Percentiles rank a stretch among this genome's conserved stretches.
Conservation (phyloP, 2,329 filamentous ascomycete genomes). For the Alternaria hordeiaustralica region DNA sequence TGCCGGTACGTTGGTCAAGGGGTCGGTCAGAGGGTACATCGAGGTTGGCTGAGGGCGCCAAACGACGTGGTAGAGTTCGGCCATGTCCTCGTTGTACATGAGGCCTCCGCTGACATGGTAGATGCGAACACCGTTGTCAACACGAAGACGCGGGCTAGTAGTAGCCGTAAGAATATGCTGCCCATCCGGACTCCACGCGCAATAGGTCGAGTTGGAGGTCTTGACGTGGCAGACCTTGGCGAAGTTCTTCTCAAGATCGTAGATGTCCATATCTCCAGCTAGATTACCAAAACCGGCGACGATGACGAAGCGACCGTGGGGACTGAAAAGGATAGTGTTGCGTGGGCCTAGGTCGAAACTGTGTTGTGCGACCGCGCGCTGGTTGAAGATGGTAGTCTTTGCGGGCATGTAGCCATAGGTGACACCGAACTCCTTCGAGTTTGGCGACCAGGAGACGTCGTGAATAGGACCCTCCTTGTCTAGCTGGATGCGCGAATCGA, state of each 20-base stretch:
- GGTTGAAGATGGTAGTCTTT: slow-evolving; percentile 97
- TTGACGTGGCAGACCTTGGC: slow-evolving; percentile 92
- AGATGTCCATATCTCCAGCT: slow-evolving; percentile 96
- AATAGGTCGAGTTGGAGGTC: slow-evolving; percentile 93
- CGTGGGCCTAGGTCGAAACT: slow-evolving; percentile 85
- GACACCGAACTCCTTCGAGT: slow-evolving; percentile 96
- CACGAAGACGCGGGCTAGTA: slow-evolving; percentile 89
- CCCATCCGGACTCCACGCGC: slow-evolving; percentile 96
- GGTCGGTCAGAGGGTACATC: slow-evolving; percentile 69
- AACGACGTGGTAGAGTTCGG: slow-evolving; percentile 84
- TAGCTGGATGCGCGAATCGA: slow-evolving; percentile 88
- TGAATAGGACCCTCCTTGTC: slow-evolving; percentile 99
- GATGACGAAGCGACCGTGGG: slow-evolving; percentile 88
- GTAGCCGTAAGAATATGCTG: slow-evolving; percentile 97
- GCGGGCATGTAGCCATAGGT: slow-evolving; percentile 99
- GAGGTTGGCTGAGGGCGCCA: slow-evolving; percentile 80
- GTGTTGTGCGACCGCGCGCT: slow-evolving; percentile 80
- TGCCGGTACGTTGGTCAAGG: slow-evolving; percentile 73
- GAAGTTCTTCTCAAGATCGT: slow-evolving; percentile 94
- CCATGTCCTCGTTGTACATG: slow-evolving; percentile 96
- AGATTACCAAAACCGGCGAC: slow-evolving; percentile 97
- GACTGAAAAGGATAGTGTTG: slow-evolving; percentile 95
- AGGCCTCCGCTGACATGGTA: slow-evolving; percentile 89
- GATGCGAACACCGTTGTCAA: slow-evolving; percentile 94
- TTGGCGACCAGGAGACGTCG: slow-evolving; percentile 98